phyloP scores from a whole-genome alignment of 768 basidiomycete genomes.

The Sarcomyxa edulis region DNA sequence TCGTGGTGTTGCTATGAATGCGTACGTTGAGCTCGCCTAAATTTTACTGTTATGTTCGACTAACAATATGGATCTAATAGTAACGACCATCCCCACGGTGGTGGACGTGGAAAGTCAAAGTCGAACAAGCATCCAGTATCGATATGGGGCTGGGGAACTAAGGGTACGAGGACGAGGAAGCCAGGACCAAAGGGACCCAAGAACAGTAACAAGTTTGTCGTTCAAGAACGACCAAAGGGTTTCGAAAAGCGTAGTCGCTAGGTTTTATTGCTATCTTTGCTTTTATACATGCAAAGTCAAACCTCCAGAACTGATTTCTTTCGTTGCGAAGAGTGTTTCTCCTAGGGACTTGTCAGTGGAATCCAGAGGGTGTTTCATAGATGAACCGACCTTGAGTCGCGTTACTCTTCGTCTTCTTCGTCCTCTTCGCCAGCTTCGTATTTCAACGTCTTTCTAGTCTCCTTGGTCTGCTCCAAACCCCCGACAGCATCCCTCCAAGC shows the following conservation, averaged over 20 bases:
- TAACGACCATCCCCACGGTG: slow-evolving; percentile 91
- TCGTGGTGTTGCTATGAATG: slow-evolving; percentile 96
- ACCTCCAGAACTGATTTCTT: no score
- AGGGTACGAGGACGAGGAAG: slow-evolving; percentile 89
- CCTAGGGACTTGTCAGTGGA: no score
- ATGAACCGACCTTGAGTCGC: slow-evolving; percentile 8
- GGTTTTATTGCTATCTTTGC: slow-evolving; percentile 14
- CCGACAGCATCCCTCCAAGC: slow-evolving; percentile 73
- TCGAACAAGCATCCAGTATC: slow-evolving; percentile 92
- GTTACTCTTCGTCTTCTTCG: slow-evolving; percentile 42
- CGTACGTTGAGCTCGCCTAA: no score
- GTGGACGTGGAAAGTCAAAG: slow-evolving; percentile 97
- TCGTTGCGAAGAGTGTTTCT: no score
- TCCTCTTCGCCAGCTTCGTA: slow-evolving; percentile 40
- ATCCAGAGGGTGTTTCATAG: not conserved
- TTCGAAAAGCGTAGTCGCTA: slow-evolving; percentile 43
- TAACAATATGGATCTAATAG: slow-evolving; percentile 31
- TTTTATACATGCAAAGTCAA: no score
- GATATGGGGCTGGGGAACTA: slow-evolving; percentile 89
- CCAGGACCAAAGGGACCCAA: slow-evolving; percentile 89
- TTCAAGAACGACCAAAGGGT: slow-evolving; percentile 81
- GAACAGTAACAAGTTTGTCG: slow-evolving; percentile 85
- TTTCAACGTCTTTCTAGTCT: slow-evolving; percentile 34
- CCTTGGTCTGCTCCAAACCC: slow-evolving; percentile 56
- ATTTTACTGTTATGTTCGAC: slow-evolving; percentile 5